Percentiles rank a stretch among this genome's conserved stretches.
These are phyloP conservation scores for Gloeopeniophorella convolvens DNA, from an alignment of 768 basidiomycete genomes.

Conservation along the genomic window DNA sequence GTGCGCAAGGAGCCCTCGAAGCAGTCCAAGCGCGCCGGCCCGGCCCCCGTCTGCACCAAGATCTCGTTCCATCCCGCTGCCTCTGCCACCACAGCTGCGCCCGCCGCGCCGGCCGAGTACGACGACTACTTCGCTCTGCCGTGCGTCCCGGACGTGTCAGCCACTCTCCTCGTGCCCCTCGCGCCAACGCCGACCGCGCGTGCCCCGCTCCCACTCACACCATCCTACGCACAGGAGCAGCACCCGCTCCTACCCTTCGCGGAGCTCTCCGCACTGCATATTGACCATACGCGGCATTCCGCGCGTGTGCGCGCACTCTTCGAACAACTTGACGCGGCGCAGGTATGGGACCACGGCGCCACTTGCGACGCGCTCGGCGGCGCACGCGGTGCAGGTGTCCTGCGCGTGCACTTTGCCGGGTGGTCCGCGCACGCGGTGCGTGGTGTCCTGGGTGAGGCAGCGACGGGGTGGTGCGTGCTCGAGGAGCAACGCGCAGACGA, in stretches of 20 bases:
- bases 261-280: slow-evolving; percentile 45
- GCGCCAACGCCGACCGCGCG: slow-evolving; percentile 66
- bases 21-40: slow-evolving; percentile 24
- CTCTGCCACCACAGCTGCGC: slow-evolving; percentile 27
- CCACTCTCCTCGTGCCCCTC: slow-evolving; percentile 68
- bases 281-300: slow-evolving; percentile 47
- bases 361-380: slow-evolving; percentile 56
- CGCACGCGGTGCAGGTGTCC: slow-evolving; percentile 55
- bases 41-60: no score
- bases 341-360: slow-evolving; percentile 61
- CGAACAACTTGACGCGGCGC: slow-evolving; percentile 58
- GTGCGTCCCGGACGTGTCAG: slow-evolving; percentile 40
- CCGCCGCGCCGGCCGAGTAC: slow-evolving; percentile 33
- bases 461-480: slow-evolving; percentile 68
- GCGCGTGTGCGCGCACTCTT: slow-evolving; percentile 65
- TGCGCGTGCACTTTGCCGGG: slow-evolving; percentile 66
- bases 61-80: slow-evolving; percentile 19
- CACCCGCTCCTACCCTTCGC: slow-evolving; percentile 48
- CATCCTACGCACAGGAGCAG: slow-evolving; percentile 14
- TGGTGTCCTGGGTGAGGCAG: slow-evolving; percentile 61
- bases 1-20: slow-evolving; percentile 24
- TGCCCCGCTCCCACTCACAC: slow-evolving; percentile 45
- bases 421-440: slow-evolving; percentile 66
- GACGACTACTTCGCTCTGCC: slow-evolving; percentile 55
- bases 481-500: slow-evolving; percentile 42